These are phyloP conservation scores for Neurospora sp. DNA, from an alignment of 495 filamentous ascomycete species.

Conservation along the genomic window DNA sequence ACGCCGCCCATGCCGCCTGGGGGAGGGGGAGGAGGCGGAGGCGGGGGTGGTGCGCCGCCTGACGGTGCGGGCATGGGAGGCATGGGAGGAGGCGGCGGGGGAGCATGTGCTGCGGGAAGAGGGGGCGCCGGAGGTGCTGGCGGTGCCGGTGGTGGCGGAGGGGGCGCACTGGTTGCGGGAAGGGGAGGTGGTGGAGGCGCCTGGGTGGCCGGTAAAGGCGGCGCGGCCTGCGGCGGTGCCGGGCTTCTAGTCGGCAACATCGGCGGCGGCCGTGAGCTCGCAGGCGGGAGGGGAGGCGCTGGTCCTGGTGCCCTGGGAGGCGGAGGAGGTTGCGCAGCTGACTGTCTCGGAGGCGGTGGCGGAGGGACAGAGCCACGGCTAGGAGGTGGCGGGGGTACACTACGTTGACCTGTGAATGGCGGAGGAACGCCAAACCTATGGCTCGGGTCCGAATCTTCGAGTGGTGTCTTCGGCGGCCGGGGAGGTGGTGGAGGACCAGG, in stretches of 20 bases:
- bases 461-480: slow-evolving; percentile 73
- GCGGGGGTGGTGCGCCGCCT: slow-evolving; percentile 25
- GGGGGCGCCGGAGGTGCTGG: slow-evolving; percentile 25
- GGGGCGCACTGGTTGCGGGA: slow-evolving; percentile 19
- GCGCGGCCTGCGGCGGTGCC: slow-evolving; percentile 14
- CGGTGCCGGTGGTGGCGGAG: slow-evolving; percentile 29
- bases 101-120: slow-evolving; percentile 18
- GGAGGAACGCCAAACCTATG: slow-evolving; percentile 71
- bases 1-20: slow-evolving; percentile 21
- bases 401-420: slow-evolving; percentile 62
- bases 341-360: slow-evolving; percentile 51
- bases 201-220: slow-evolving; percentile 24
- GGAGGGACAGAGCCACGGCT: slow-evolving; percentile 55
- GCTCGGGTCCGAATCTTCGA: slow-evolving; percentile 47
- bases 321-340: slow-evolving; percentile 42
- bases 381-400: slow-evolving; percentile 65
- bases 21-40: slow-evolving; percentile 21
- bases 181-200: slow-evolving; percentile 27
- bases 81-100: slow-evolving; percentile 28
- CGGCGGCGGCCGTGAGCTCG: slow-evolving; percentile 30
- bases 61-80: slow-evolving; percentile 24
- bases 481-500: slow-evolving; percentile 77
- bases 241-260: slow-evolving; percentile 26
- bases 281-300: slow-evolving; percentile 51
- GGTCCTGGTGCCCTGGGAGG: slow-evolving; percentile 60